Evolutionary conservation across 108 stramenopile genomes (phyloP).

Genomic region (Bacterosira constricta): DNA sequence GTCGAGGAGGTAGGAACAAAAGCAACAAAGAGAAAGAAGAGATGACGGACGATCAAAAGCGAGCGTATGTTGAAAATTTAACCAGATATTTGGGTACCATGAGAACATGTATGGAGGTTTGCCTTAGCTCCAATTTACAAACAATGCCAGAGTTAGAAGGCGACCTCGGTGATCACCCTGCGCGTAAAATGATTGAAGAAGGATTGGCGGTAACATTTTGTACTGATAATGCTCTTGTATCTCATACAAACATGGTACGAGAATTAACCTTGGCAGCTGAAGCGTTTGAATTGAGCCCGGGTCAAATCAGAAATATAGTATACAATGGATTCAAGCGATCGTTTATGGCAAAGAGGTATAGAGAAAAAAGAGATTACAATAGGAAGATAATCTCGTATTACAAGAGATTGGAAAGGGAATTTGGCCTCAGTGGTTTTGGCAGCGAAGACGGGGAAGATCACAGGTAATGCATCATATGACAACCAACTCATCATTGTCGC

Average conservation of each 20-base stretch:
- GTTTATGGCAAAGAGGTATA: conserved; percentile 40
- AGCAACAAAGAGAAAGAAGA: conserved; percentile 19
- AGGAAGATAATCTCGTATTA: conserved; percentile 38
- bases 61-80: conserved; percentile 36
- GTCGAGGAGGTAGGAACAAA: conserved; percentile 13
- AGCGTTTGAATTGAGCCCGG: conserved; percentile 39
- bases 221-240: conserved; percentile 37
- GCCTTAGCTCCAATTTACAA: conserved; percentile 43
- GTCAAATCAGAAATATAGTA: conserved; percentile 28
- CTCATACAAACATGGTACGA: conserved; percentile 29
- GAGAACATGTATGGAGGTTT: conserved; percentile 44
- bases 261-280: conserved; percentile 34
- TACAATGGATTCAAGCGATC: conserved; percentile 47
- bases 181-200: conserved; percentile 40
- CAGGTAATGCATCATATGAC: not conserved
- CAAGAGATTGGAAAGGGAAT: conserved; percentile 38
- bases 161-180: conserved; percentile 37
- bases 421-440: conserved; percentile 26
- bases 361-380: conserved; percentile 38
- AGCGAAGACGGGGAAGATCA: conserved; percentile 16
- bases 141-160: conserved; percentile 41
- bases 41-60: conserved; percentile 34
- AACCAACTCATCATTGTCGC: not conserved
- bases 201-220: conserved; percentile 44
- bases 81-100: conserved; percentile 41